A percentile compares a stretch with the other conserved stretches of the same genome.
These are phyloP conservation scores for Yarrowia galli DNA, from an alignment of 1,139 yeast species.

Conservation along the genomic window DNA sequence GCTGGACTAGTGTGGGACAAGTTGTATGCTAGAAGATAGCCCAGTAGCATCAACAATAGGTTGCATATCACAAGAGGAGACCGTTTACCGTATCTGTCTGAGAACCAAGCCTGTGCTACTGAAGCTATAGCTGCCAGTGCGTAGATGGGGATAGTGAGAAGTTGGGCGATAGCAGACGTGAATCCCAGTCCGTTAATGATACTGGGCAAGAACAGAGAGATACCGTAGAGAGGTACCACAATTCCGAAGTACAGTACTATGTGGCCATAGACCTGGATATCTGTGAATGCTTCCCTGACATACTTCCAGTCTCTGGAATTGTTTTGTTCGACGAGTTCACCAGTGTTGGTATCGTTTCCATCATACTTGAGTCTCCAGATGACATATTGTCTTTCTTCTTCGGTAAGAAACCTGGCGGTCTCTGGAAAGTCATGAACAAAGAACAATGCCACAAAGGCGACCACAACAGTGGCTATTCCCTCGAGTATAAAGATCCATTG, in stretches of 20 bases:
- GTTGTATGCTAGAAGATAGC: neutral
- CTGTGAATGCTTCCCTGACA: neutral
- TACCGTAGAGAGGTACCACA: neutral
- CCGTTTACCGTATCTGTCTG: neutral
- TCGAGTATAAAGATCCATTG: neutral
- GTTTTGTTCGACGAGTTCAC: neutral
- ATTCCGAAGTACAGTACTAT: neutral
- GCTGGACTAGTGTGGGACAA: neutral
- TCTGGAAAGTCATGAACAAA: neutral
- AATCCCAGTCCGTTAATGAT: constrained; percentile 4
- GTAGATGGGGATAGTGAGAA: neutral
- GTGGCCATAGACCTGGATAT: neutral
- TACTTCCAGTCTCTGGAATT: neutral
- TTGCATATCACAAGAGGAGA: neutral
- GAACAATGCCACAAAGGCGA: neutral
- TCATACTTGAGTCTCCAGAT: constrained; percentile 4
- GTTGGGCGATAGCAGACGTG: neutral
- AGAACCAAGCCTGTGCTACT: constrained; percentile 1
- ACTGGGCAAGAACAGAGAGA: neutral
- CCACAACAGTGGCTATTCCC: neutral
- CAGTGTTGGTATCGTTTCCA: neutral
- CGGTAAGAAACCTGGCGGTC: neutral
- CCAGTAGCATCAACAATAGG: neutral
- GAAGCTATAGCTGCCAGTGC: neutral
- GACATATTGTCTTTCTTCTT: neutral